These are phyloP conservation scores for Limnomonas spitsbergensis DNA, from an alignment of 139 green algal species.

Conservation along the genomic window DNA sequence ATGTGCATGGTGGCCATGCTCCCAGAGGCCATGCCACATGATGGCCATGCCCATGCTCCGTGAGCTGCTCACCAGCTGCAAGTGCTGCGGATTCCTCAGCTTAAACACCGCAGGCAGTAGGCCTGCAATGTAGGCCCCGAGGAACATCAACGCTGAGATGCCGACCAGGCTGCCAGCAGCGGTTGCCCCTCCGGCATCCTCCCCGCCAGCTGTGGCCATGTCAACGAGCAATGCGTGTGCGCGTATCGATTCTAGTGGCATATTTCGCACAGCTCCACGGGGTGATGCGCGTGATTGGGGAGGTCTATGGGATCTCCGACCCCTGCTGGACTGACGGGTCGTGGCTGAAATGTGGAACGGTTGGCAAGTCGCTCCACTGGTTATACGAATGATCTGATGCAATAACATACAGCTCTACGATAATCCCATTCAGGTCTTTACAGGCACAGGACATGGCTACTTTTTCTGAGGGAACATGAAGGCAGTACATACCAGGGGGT, in stretches of 20 bases:
- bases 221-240: not conserved
- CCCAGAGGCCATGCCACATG: too few species aligned
- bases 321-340: not conserved
- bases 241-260: not conserved
- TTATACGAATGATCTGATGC: too few species aligned
- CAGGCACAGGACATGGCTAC: too few species aligned
- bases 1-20: too few species aligned
- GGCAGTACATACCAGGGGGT: too few species aligned
- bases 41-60: too few species aligned
- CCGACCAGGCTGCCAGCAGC: not conserved
- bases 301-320: not conserved
- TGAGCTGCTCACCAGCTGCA: slow-evolving; percentile 6
- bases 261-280: not conserved
- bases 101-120: not conserved
- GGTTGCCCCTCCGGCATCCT: not conserved
- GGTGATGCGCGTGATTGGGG: not conserved
- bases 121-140: not conserved
- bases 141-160: slow-evolving; percentile 8
- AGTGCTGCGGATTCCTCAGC: not conserved
- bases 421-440: too few species aligned
- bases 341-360: not conserved
- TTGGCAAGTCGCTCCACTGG: too few species aligned
- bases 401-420: too few species aligned
- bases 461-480: too few species aligned
- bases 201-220: too few species aligned